Base-by-base conservation (phyloP, 208 protist genomes). In the Trypanosoma melophagium region DNA sequence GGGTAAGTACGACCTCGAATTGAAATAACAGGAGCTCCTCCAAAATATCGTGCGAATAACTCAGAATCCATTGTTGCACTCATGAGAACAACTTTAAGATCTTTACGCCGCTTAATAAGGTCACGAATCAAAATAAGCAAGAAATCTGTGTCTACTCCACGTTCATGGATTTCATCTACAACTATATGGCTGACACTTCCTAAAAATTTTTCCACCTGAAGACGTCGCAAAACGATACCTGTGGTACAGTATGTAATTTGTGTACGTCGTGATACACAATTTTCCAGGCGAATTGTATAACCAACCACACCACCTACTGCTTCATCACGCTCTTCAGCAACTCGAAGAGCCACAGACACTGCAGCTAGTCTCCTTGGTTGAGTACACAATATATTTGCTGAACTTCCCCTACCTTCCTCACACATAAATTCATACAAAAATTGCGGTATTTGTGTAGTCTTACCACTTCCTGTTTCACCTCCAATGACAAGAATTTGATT, bases 401-500 rank as follows among this genome's bases (percentile, higher is more conserved):
- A 68, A 68, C 83, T 92, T 31, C 95, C 91, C n/a, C 42, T 53
- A 0, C 94, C 92, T 47, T 87, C 84, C 60, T 92, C 81, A 60
- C 81, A 96, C 74, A 90, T 91, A 57, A 97, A 96, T 61, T 98
- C 97, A 57, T 92, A 87, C n/a, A 99, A 52, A 62, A 95, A 98
- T 80, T 99, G 97, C 17, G 96, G 91, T 35, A 99, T 80, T 76
- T 98, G 96, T 38, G 98, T 99, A 5, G 97, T 99, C 82, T 99
- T 99, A 61, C 98, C 98, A 57, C 95, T 98, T 22, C 98, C 98
- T 5, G 98, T 99, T 69, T 98, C 95, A 62, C 97, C 98, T 47
- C 94, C 80, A 51, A 99, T 86, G 13, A 99, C 90, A 13, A 98
- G 77, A 13, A 97, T 86, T 63, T 98, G 93, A 77, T 98, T 75